phyloP scores from a whole-genome alignment of 1,284 basidiomycete genomes.

The Sporisorium exsertum region DNA sequence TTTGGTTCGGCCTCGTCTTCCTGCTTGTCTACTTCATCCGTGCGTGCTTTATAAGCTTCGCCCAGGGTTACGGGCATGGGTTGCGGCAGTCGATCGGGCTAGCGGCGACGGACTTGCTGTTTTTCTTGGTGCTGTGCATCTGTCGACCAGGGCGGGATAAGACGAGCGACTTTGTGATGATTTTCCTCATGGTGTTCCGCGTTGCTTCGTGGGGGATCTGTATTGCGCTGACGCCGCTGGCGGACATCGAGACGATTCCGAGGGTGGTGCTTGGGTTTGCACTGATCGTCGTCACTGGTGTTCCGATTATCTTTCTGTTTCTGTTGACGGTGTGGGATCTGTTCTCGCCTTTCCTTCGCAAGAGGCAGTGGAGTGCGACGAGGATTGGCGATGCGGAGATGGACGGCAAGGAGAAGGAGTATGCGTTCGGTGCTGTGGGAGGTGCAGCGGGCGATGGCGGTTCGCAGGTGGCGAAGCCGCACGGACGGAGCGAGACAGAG shows the following conservation, averaged over 20 bases:
- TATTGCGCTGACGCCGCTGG: constrained; percentile 58
- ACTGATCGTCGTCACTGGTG: constrained; percentile 56
- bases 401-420: constrained; percentile 15
- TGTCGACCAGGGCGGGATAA: constrained; percentile 61
- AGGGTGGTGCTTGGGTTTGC: constrained; percentile 66
- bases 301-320: constrained; percentile 65
- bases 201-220: constrained; percentile 62
- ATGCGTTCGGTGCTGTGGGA: constrained; percentile 37
- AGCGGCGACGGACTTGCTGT: constrained; percentile 60
- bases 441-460: constrained; percentile 1
- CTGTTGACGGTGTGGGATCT: constrained; percentile 59
- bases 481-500: constrained; percentile 4
- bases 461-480: background rate
- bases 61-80: constrained; percentile 49
- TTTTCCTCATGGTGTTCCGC: constrained; percentile 59
- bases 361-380: constrained; percentile 41
- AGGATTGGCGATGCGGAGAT: constrained; percentile 33
- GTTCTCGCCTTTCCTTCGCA: constrained; percentile 50
- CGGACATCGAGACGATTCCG: constrained; percentile 63
- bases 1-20: constrained; percentile 60
- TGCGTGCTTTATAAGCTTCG: constrained; percentile 63
- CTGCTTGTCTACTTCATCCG: constrained; percentile 57
- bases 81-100: constrained; percentile 65
- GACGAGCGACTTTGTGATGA: constrained; percentile 62
- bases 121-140: constrained; percentile 57